Base-by-base conservation (phyloP, 305 asterid species). In the Withania somnifera region DNA sequence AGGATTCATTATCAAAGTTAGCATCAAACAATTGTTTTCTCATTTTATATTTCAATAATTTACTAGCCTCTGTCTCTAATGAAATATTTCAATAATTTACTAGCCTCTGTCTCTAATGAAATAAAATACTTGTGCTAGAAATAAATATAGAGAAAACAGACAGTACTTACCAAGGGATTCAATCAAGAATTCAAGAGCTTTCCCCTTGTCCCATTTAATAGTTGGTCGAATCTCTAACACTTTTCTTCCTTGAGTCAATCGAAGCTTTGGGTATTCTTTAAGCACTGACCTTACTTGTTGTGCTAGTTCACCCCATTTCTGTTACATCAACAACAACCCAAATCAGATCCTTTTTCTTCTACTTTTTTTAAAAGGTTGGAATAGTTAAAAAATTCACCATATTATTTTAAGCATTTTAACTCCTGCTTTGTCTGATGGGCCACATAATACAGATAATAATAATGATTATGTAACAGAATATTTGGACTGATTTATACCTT, bases 161-260 rank as follows among this genome's bases (percentile, higher is more conserved):
- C 11, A 42, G 58, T 28, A 88, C 94, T 87, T 76, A 95, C 99
- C 99, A 53, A 95, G 97, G 28, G 99, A 93, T 82, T 94, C 93
- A 26, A 95, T 82, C 42, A 95, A 87, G 81, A 95, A 95, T 86
- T 95, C 99, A 34, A 95, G 93, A 81, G 99, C 99, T 91, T 95
- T 95, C 80, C 99, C 99, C 77, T 95, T 95, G 95, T 95, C 98
- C 99, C 99, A 95, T 86, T 93, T 94, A 85, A 94, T 93, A 34
- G 93, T 89, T 52, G 99, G 99, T 28, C 99, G 97, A 22, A 95
- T 91, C 87, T 95, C 99, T 26, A 95, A 85, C 28, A 94, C 99
- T 97, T 90, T 95, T 88, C 98, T 86, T 77, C 99, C 99, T 84
- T 92, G 92, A 77, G 94, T 88, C 83, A 95, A 84, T 60, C 88